Conservation (phyloP, 169 alveolate species). For the Cryptosporidium bovis region DNA sequence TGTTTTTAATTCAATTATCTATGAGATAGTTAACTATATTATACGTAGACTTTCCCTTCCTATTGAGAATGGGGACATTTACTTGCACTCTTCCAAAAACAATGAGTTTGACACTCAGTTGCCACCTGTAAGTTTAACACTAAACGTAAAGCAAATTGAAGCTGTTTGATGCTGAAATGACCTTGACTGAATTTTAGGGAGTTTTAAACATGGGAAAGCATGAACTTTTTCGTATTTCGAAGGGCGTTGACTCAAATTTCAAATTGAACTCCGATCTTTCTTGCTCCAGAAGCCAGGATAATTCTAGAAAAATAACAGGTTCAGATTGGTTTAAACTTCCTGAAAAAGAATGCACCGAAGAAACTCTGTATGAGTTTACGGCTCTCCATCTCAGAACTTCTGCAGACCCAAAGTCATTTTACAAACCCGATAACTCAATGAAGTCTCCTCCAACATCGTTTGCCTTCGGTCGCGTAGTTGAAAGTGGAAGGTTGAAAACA, state of each 20-base stretch:
- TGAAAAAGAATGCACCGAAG: slow-evolving; percentile 13
- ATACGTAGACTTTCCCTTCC: slow-evolving; percentile 26
- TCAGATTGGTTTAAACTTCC: slow-evolving; percentile 36
- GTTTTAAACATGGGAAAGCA: slow-evolving; percentile 13
- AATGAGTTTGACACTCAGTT: slow-evolving; percentile 50
- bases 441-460: slow-evolving; percentile 12
- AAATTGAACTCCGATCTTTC: neutral
- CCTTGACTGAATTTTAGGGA: slow-evolving; percentile 8
- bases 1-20: neutral
- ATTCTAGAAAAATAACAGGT: neutral
- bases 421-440: slow-evolving; percentile 25
- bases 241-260: too few relatives aligned
- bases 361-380: slow-evolving; percentile 4
- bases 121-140: slow-evolving; percentile 56
- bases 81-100: slow-evolving; percentile 15
- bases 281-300: neutral
- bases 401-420: slow-evolving; percentile 30
- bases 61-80: slow-evolving; percentile 15
- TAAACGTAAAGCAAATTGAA: neutral
- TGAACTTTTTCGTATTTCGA: neutral
- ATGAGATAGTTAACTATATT: neutral
- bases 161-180: neutral
- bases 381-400: slow-evolving; percentile 60
- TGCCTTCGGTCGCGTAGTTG: slow-evolving; percentile 50
- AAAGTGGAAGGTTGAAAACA: slow-evolving; percentile 5